Base-by-base conservation (phyloP, 371 early-diverging fungal genomes). In the Saksenaea oblongispora region DNA sequence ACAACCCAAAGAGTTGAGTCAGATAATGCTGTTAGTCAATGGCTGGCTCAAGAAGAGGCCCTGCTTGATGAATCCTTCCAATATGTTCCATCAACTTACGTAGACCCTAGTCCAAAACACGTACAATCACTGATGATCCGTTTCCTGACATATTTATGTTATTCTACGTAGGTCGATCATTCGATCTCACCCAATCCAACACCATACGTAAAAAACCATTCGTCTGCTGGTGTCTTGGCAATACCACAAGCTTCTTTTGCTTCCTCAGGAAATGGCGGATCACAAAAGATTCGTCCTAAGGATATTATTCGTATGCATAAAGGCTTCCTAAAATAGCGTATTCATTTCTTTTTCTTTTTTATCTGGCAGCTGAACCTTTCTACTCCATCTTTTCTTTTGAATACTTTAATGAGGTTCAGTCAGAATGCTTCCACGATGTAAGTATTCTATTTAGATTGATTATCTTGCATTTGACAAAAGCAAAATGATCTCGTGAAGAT, bases 341-440 rank as follows among this genome's bases (percentile, higher is more conserved):
- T 63, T 54, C 5, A 34, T 24, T 61, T 24, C 31, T 18, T 18
- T 35, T 39, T 17, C 31, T 17, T 3, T 15, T 39, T 8, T 34
- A n/a, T 7, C 24, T 10, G 34, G 18, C 63, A 81, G 82, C 75
- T 18, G 54, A 44, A 24, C 75, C 77, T 1, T 83, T 63, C 56
- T 42, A 62, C 35, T 54, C 51, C 7, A 54, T 83, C n/a, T 83
- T 83, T 59, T 59, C 70, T 8, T 90, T 85, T 66, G 66, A 64
- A 0, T 11, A 64, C 31, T 90, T 92, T 64, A 92, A 92, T 59
- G 66, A 75, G 1, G 77, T 90, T 31, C 92, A 92, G 61, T 83
- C 88, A 1, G 70, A 67, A n/a, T 89, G 89, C 64, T 76, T 87
- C 28, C 73, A 84, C 34, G 62, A 66, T 61, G 91, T 87, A 72